Percentiles rank a stretch among this genome's conserved stretches.
phyloP scores from a whole-genome alignment of 2,329 filamentous ascomycete genomes.

The Stagonosporopsis vannaccii region DNA sequence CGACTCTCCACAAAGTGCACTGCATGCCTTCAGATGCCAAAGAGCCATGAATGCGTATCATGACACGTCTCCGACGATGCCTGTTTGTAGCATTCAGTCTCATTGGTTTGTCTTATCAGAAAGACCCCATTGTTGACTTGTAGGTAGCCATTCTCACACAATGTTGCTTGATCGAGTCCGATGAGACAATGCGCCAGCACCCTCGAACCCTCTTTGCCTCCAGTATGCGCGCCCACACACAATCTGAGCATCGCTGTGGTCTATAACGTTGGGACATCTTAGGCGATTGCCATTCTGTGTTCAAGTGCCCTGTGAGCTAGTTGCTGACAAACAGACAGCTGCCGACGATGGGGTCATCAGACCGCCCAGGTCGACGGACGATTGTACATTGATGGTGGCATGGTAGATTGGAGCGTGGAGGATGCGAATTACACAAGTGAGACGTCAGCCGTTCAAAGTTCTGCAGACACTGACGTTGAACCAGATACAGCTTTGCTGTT shows the following conservation, averaged over 20 bases:
- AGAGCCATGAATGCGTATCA: constrained; percentile 40
- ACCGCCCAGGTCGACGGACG: constrained; percentile 65
- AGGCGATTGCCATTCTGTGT: background rate
- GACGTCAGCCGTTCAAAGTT: background rate
- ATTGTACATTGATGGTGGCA: constrained; percentile 69
- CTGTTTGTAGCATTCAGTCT: constrained; percentile 39
- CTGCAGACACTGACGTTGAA: background rate
- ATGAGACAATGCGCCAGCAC: background rate
- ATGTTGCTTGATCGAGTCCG: background rate
- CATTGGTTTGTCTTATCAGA: constrained; percentile 36
- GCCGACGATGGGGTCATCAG: constrained; percentile 62
- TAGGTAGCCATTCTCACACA: constrained; percentile 10
- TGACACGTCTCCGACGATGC: constrained; percentile 40
- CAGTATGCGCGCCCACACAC: background rate
- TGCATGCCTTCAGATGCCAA: constrained; percentile 26
- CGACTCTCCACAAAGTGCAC: constrained; percentile 21
- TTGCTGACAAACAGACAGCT: constrained; percentile 26
- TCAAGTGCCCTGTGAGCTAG: background rate
- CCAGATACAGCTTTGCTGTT: constrained; percentile 64
- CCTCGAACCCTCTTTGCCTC: background rate
- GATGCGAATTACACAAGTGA: constrained; percentile 59
- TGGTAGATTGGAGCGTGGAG: constrained; percentile 63
- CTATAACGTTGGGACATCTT: background rate
- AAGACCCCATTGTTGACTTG: constrained; percentile 63
- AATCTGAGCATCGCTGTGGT: background rate